Evolutionary conservation across 2,329 filamentous ascomycete species (phyloP), one percentile per base, ranked within the genome.

Genomic region (Colletotrichum sp.): DNA sequence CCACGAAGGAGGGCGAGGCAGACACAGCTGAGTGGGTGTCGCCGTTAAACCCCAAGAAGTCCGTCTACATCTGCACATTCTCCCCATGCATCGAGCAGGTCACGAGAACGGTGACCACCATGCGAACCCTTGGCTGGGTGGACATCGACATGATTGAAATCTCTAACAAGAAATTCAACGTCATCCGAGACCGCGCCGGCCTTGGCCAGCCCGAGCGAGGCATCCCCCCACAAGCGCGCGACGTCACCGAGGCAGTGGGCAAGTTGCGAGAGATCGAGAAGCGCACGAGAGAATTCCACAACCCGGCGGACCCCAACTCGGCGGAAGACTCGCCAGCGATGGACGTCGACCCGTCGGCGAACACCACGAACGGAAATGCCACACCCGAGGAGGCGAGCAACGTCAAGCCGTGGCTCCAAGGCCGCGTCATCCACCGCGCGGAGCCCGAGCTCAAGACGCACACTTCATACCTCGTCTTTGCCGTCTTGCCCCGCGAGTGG

Each of bases 21-120:
- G 78, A 59, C 16, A 68, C 77, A 13, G 72, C 78, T 39, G 84
- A 85, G 57, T 92, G 90, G 86, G 82, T 89, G 19, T 93, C 91
- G 1, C 89, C 91, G 1, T 88, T 98, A 13, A 93, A 97, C 79
- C 92, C 95, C 0, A 89, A 90, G n/a, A 90, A 91, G 57, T 90
- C 94, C 7, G 91, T 93, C 2, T 90, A 97, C 81, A 90, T 99
- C 71, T 99, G 97, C 87, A 98, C 96, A 1, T 99, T 99, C 86
- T 98, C 94, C 2, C 97, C 97, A 0, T 99, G 97, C 84, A 98
- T 99, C 78, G 97, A 99, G 85, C 97, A 99, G 86, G 96, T 98
- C 27, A 95, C 94, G 69, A 92, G 93, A 72, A 98, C 97, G 0
- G 93, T 98, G 70, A 93, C 94, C 13, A 91, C 92, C 15, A 90